phyloP scores from a whole-genome alignment of 805 yeast species.

The Candida easanensis region DNA sequence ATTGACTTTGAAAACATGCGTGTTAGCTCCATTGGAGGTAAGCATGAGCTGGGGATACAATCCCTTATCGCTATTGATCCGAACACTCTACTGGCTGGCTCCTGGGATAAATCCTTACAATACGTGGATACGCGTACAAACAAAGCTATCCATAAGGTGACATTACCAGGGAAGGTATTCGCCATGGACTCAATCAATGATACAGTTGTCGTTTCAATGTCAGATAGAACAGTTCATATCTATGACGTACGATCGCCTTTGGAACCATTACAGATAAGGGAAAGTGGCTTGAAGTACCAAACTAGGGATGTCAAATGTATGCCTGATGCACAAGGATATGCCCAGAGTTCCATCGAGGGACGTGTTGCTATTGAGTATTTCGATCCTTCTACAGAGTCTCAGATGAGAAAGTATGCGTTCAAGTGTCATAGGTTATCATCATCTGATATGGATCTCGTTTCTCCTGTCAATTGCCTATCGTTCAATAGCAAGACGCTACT shows the following conservation, averaged over 20 bases:
- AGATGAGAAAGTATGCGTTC: slow-evolving; percentile 63
- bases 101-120: slow-evolving; percentile 48
- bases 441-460: slow-evolving; percentile 53
- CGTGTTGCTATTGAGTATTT: slow-evolving; percentile 73
- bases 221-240: slow-evolving; percentile 50
- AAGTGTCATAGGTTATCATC: slow-evolving; percentile 66
- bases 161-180: slow-evolving; percentile 49
- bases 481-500: slow-evolving; percentile 80
- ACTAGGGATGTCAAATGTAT: slow-evolving; percentile 53
- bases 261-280: slow-evolving; percentile 48
- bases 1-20: slow-evolving; percentile 48
- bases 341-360: slow-evolving; percentile 76
- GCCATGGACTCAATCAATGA: slow-evolving; percentile 52
- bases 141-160: slow-evolving; percentile 8
- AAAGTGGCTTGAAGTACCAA: slow-evolving; percentile 66
- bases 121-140: slow-evolving; percentile 10
- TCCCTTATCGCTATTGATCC: slow-evolving; percentile 20
- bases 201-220: slow-evolving; percentile 50
- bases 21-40: slow-evolving; percentile 23
- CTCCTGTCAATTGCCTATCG: slow-evolving; percentile 70
- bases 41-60: slow-evolving; percentile 42
- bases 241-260: slow-evolving; percentile 51
- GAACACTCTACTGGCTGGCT: slow-evolving; percentile 45
- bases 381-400: slow-evolving; percentile 43
- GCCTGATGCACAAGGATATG: slow-evolving; percentile 58